Evolutionary conservation across 495 filamentous ascomycete genomes (phyloP), one percentile per base, ranked within the genome.

Genomic region (Neurospora cerealis): DNA sequence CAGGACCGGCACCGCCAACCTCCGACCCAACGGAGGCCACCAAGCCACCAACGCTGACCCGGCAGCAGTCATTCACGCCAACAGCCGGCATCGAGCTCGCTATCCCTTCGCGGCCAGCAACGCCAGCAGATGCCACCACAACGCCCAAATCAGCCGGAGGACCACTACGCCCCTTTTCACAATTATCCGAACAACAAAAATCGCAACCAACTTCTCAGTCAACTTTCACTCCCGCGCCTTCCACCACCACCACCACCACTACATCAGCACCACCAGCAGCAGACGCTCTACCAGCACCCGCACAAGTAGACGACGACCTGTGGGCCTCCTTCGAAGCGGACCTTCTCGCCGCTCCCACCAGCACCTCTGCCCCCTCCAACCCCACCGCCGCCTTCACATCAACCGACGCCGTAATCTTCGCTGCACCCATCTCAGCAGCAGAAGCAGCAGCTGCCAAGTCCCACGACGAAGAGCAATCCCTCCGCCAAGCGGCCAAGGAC

Each of bases 261-360:
- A 11, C 28, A 72, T 17, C 71, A 62, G 74, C 77, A 40, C 34
- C 74, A 46, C 5, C 71, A 46, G 36, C 76, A 66, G 37, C 78
- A 21, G 40, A 73, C 19, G 72, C 69, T 37, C 44, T 74, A 3
- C 24, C 48, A 42, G 62, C 78, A 78, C 72, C 72, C 10, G 5
- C 10, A 24, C 48, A 73, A 71, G 82, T 96, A 7, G 89, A 95
- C 79, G 94, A 97, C 77, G 90, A 91, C 70, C 93, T 95, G 81
- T 96, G 94, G 93, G 93, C 92, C 0, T 93, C 93, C 60, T 97
- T 97, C 79, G 93, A 97, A 81, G 92, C 93, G 19, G 95, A 97
- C 34, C 88, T 97, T 15, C 89, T 89, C 6, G 88, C 38, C 9
- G 9, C 38, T 34, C 32, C 32, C 32, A 4, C 32, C 32, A 34